phyloP scores from a whole-genome alignment of 768 basidiomycete species.

The Suillus luteus region DNA sequence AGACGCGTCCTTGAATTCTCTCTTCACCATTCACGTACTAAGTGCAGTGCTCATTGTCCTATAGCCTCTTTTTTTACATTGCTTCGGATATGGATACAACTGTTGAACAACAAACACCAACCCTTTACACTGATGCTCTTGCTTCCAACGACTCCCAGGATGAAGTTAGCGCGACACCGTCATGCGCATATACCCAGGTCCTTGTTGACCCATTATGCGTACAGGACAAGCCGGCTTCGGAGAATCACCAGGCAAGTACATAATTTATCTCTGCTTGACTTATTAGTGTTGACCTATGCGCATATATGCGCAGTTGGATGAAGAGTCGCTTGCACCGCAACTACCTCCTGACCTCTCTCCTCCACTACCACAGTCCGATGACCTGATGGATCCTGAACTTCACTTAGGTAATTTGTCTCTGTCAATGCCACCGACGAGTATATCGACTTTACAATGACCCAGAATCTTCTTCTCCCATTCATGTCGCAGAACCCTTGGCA shows the following conservation, averaged over 20 bases:
- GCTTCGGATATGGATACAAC: slow-evolving; percentile 7
- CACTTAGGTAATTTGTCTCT: neutral
- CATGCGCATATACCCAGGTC: neutral
- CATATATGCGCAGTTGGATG: neutral
- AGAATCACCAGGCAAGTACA: neutral
- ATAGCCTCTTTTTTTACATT: neutral
- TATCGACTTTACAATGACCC: neutral
- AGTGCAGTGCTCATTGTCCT: neutral
- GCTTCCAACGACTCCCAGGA: neutral
- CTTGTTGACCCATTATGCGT: neutral
- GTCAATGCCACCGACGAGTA: neutral
- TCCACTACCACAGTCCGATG: neutral
- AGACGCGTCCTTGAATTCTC: neutral
- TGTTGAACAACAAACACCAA: neutral
- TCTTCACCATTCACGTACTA: neutral
- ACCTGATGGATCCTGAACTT: neutral
- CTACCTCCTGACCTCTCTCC: neutral
- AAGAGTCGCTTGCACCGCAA: neutral
- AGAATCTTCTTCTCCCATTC: neutral
- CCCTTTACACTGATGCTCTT: neutral
- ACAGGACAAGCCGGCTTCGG: neutral
- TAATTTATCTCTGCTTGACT: too few species aligned
- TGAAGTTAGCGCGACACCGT: neutral
- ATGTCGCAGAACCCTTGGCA: neutral
- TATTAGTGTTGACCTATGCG: neutral